phyloP scores from a whole-genome alignment of 2,329 filamentous ascomycete species.

The Colletotrichum musae region DNA sequence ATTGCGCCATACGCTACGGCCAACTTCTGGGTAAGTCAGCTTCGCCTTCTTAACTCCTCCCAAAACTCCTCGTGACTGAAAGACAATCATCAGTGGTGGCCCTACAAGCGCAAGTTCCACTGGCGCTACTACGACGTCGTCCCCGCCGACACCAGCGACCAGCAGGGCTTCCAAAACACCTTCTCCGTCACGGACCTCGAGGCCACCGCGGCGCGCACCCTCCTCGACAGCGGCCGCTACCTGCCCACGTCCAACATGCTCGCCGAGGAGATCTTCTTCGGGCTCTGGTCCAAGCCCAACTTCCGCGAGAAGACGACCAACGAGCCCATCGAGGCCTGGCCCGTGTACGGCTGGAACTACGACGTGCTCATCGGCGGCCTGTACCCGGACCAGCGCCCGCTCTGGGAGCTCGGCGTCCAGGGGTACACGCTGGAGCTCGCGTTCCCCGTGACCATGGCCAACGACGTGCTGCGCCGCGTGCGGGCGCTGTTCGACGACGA shows the following conservation, averaged over 20 bases:
- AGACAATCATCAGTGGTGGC: no score
- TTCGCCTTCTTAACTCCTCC: no score
- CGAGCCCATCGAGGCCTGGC: constrained; percentile 59
- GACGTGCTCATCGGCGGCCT: no score
- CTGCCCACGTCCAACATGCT: constrained; percentile 63
- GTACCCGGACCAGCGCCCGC: constrained; percentile 45
- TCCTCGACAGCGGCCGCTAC: constrained; percentile 64
- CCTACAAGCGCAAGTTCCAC: no score
- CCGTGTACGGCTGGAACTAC: constrained; percentile 54
- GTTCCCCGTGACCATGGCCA: constrained; percentile 64
- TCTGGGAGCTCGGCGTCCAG: constrained; percentile 65
- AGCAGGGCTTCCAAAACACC: no score
- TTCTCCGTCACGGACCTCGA: no score
- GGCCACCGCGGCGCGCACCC: constrained; percentile 51
- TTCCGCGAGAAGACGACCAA: constrained; percentile 66
- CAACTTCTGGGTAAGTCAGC: no score
- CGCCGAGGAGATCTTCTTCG: constrained; percentile 65
- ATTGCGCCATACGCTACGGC: no score
- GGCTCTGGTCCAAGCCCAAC: constrained; percentile 64
- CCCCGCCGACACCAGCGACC: no score
- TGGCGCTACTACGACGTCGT: no score
- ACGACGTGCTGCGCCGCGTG: constrained; percentile 63
- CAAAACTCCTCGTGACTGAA: no score
- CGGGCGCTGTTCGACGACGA: constrained; percentile 55
- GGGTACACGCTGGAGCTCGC: constrained; percentile 66